Evolutionary conservation across 805 yeast species (phyloP).

Genomic region (Candida taoyuanica): DNA sequence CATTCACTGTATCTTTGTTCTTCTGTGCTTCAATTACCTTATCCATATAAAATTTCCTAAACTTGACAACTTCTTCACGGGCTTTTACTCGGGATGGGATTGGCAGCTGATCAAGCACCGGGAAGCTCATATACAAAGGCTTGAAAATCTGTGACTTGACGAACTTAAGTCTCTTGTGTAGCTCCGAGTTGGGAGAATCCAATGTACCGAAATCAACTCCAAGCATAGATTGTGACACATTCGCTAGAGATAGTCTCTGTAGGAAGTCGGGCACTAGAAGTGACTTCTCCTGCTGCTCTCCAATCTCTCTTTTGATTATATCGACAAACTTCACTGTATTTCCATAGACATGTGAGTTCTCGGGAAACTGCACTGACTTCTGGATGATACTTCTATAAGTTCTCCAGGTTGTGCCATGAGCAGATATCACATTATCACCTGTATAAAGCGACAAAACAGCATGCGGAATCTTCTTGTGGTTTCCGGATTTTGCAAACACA

Average conservation of each 20-base stretch:
- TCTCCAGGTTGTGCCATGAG: constrained; percentile 51
- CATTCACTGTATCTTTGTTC: constrained; percentile 25
- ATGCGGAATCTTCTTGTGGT: constrained; percentile 52
- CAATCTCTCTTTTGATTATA: constrained; percentile 22
- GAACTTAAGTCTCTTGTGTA: constrained; percentile 37
- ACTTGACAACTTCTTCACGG: constrained; percentile 37
- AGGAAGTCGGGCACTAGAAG: constrained; percentile 35
- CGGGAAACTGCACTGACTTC: constrained; percentile 47
- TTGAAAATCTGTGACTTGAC: constrained; percentile 51
- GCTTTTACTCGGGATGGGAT: constrained; percentile 44
- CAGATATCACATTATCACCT: constrained; percentile 57
- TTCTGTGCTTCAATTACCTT: constrained; percentile 31
- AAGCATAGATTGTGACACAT: constrained; percentile 44
- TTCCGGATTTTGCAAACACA: constrained; percentile 54
- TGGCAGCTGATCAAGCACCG: constrained; percentile 46
- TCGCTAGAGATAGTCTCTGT: constrained; percentile 45
- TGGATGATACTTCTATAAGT: constrained; percentile 41
- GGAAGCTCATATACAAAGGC: constrained; percentile 51
- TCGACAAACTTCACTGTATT: constrained; percentile 35
- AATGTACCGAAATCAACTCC: constrained; percentile 45
- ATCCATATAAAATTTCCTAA: constrained; percentile 34
- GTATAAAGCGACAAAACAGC: constrained; percentile 51
- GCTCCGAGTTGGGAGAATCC: constrained; percentile 24
- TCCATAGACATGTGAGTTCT: constrained; percentile 32
- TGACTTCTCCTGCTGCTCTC: constrained; percentile 7